These are phyloP conservation scores for Exophiala bonariae DNA, from an alignment of 2,329 filamentous ascomycete genomes.

Conservation along the genomic window DNA sequence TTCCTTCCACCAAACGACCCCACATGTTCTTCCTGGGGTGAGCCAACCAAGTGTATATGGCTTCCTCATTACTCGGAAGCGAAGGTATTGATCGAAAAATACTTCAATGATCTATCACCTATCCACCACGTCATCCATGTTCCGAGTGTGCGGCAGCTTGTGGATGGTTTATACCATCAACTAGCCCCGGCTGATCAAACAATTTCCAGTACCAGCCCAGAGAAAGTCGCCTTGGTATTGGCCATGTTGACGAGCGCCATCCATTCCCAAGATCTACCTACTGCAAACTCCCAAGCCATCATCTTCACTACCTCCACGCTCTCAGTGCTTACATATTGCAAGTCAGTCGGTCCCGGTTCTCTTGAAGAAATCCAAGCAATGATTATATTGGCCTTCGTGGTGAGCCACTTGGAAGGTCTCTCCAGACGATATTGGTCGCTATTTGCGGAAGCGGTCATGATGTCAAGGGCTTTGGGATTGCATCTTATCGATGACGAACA, in stretches of 20 bases:
- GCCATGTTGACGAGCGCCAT: slow-evolving; percentile 30
- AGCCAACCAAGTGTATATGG: slow-evolving; percentile 32
- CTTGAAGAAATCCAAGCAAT: slow-evolving; percentile 40
- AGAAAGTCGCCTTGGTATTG: slow-evolving; percentile 1
- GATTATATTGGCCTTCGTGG: slow-evolving; percentile 36
- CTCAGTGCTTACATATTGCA: slow-evolving; percentile 36
- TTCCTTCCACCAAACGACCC: too few relatives aligned
- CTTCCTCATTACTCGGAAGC: slow-evolving; percentile 37
- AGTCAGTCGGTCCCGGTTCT: slow-evolving; percentile 26
- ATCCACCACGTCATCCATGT: slow-evolving; percentile 37
- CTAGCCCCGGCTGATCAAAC: slow-evolving; percentile 10
- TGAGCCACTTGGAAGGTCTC: slow-evolving; percentile 37
- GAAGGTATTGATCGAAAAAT: slow-evolving; percentile 34
- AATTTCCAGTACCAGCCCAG: neutral
- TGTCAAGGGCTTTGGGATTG: neutral
- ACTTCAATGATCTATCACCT: slow-evolving; percentile 33
- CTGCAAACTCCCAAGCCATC: slow-evolving; percentile 30
- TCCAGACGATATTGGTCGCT: slow-evolving; percentile 30
- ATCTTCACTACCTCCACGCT: slow-evolving; percentile 34
- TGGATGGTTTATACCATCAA: slow-evolving; percentile 33
- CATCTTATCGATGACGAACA: slow-evolving; percentile 1
- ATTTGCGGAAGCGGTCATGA: slow-evolving; percentile 17
- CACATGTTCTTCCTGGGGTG: neutral
- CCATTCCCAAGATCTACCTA: slow-evolving; percentile 33
- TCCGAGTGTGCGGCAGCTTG: slow-evolving; percentile 30